Evolutionary conservation across 768 basidiomycete species (phyloP).

Genomic region (Chiua virens): DNA sequence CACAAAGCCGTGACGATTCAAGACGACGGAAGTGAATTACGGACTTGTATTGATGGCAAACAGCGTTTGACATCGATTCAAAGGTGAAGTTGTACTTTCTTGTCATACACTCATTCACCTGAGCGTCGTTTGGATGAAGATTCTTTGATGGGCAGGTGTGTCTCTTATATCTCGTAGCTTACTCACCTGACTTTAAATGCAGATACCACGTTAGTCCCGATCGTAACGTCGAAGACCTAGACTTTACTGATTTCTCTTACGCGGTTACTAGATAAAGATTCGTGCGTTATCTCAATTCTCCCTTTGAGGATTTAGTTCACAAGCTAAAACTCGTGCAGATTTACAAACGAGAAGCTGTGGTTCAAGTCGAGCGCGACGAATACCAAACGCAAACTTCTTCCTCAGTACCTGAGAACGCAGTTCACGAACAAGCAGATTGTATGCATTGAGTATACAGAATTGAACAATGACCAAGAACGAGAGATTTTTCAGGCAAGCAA

Average conservation of each 20-base stretch:
- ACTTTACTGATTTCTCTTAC: constrained; percentile 5
- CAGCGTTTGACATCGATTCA: constrained; percentile 67
- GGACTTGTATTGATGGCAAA: constrained; percentile 71
- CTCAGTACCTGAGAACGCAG: constrained; percentile 32
- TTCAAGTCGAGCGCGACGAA: constrained; percentile 27
- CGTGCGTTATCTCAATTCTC: constrained; percentile 24
- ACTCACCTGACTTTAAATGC: constrained; percentile 1
- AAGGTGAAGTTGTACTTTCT: constrained; percentile 37
- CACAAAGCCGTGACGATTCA: constrained; percentile 38
- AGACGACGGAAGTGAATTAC: constrained; percentile 43
- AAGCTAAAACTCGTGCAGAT: constrained; percentile 9
- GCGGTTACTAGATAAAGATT: constrained; percentile 37
- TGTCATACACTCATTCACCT: not conserved
- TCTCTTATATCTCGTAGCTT: constrained; percentile 2
- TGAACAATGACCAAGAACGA: constrained; percentile 55
- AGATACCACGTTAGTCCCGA: constrained; percentile 45
- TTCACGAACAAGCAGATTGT: constrained; percentile 48
- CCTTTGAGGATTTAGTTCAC: not conserved
- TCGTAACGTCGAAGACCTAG: not conserved
- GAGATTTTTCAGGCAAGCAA: constrained; percentile 60
- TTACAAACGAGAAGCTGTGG: constrained; percentile 40
- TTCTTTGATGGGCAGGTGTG: constrained; percentile 58
- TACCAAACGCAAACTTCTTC: constrained; percentile 33
- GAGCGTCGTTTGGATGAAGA: constrained; percentile 28
- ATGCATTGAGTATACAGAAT: constrained; percentile 52